Evolutionary conservation across 495 filamentous ascomycete genomes (phyloP).

Genomic region (Antarctomyces pellizariae): DNA sequence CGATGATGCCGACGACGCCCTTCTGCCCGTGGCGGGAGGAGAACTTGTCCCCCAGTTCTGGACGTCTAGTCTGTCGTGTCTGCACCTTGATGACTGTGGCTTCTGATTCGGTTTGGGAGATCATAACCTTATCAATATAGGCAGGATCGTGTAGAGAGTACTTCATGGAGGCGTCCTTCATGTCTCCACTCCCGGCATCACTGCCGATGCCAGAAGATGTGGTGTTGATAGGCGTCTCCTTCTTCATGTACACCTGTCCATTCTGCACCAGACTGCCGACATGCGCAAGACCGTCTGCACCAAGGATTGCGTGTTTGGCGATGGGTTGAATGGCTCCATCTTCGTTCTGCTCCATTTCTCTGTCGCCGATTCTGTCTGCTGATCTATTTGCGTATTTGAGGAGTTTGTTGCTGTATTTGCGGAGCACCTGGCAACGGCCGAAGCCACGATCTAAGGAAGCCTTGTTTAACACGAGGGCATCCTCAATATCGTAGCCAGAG

Average conservation of each 20-base stretch:
- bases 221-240: constrained; percentile 54
- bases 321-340: constrained; percentile 23
- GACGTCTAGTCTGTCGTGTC: constrained; percentile 76
- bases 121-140: constrained; percentile 86
- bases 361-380: constrained; percentile 44
- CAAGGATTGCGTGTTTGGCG: constrained; percentile 49
- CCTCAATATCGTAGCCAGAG: constrained; percentile 97
- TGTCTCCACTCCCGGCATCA: constrained; percentile 35
- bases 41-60: constrained; percentile 95
- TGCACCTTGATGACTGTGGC: constrained; percentile 70
- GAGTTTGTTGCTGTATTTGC: constrained; percentile 56
- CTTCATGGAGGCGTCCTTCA: constrained; percentile 43
- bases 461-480: constrained; percentile 92
- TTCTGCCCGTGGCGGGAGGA: constrained; percentile 98
- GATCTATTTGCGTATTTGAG: constrained; percentile 63
- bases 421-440: constrained; percentile 87
- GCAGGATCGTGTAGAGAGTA: constrained; percentile 68
- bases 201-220: constrained; percentile 36
- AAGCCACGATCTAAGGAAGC: constrained; percentile 84
- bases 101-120: constrained; percentile 65
- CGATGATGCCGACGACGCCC: constrained; percentile 90
- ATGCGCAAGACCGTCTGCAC: constrained; percentile 57
- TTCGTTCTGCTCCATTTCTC: constrained; percentile 29
- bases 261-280: constrained; percentile 51
- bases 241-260: constrained; percentile 74